Percentiles rank a stretch among this genome's conserved stretches.
These are phyloP conservation scores for Kentomonas sorsogonicus DNA, from an alignment of 208 protist genomes.

Conservation along the genomic window DNA sequence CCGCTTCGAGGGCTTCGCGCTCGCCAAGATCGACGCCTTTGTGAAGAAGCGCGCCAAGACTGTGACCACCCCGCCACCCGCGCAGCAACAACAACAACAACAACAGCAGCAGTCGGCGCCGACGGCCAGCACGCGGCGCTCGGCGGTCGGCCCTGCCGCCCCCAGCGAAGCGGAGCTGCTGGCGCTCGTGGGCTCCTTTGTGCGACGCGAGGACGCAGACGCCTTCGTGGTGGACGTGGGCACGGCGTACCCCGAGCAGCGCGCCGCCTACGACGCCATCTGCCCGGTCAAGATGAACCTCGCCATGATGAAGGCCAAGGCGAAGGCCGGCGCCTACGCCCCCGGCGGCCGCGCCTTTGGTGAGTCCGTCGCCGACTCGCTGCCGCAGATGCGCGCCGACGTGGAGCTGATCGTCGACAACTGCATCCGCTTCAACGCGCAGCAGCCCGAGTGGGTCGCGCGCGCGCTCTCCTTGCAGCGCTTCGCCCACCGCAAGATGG, in stretches of 20 bases:
- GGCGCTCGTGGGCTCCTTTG: conserved; percentile 49
- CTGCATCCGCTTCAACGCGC: conserved; percentile 78
- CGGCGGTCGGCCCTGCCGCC: not conserved
- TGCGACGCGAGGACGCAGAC: conserved; percentile 61
- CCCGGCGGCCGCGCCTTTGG: conserved; percentile 23
- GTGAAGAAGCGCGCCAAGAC: conserved; percentile 59
- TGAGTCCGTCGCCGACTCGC: conserved; percentile 48
- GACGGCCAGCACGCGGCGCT: not conserved
- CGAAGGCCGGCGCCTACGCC: conserved; percentile 56
- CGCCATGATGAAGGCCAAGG: conserved; percentile 48
- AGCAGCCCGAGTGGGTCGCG: conserved; percentile 55
- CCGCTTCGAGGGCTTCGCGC: conserved; percentile 61
- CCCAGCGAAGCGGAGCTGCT: conserved; percentile 28
- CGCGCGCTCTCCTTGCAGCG: conserved; percentile 56
- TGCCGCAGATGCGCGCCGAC: conserved; percentile 58
- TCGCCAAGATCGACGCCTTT: conserved; percentile 56
- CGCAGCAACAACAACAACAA: not conserved
- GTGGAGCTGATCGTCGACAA: conserved; percentile 81
- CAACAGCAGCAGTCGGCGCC: not conserved
- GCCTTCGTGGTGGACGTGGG: conserved; percentile 79
- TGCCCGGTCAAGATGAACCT: conserved; percentile 84
- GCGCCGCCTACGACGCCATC: conserved; percentile 47
- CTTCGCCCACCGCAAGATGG: conserved; percentile 71
- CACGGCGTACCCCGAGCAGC: conserved; percentile 65
- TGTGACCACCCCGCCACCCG: conserved; percentile 28